Conservation (phyloP, 2,329 filamentous ascomycete species). For the Akanthomyces uredinophilus region DNA sequence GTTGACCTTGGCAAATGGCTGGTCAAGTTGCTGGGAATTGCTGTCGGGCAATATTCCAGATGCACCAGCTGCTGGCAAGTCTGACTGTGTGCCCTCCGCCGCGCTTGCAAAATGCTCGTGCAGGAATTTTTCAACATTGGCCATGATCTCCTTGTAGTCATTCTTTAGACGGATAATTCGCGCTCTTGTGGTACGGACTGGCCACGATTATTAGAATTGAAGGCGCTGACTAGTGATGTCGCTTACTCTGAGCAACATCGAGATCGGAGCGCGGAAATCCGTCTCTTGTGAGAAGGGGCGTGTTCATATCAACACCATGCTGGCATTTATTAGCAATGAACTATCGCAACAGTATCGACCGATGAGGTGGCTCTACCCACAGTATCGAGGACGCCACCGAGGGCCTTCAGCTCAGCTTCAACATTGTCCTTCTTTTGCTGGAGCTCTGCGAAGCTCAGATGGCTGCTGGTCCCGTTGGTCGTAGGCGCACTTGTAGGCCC, state of each 20-base stretch:
- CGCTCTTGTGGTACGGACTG: slow-evolving; percentile 87
- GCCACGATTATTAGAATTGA: slow-evolving; percentile 17
- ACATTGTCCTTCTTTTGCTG: slow-evolving; percentile 78
- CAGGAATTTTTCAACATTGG: slow-evolving; percentile 74
- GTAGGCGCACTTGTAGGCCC: slow-evolving; percentile 63
- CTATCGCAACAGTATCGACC: background rate
- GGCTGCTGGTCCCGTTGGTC: slow-evolving; percentile 56
- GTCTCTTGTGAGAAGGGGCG: slow-evolving; percentile 77
- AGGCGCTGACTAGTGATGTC: background rate
- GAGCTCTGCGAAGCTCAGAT: slow-evolving; percentile 71
- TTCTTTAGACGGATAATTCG: slow-evolving; percentile 86
- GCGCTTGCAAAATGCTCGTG: slow-evolving; percentile 83
- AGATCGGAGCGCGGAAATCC: slow-evolving; percentile 91
- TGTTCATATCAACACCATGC: slow-evolving; percentile 93
- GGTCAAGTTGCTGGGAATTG: slow-evolving; percentile 22
- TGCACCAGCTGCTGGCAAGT: slow-evolving; percentile 20
- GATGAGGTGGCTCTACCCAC: slow-evolving; percentile 44
- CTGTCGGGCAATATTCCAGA: slow-evolving; percentile 27
- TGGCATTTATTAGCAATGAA: slow-evolving; percentile 34
- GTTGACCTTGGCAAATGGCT: slow-evolving; percentile 82
- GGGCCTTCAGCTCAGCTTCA: slow-evolving; percentile 79
- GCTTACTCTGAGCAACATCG: slow-evolving; percentile 85
- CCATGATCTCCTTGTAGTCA: slow-evolving; percentile 89
- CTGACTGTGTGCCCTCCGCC: slow-evolving; percentile 43
- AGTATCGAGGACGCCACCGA: slow-evolving; percentile 82